phyloP scores from a whole-genome alignment of 805 yeast genomes.

The Priceomyces fermenticarens region DNA sequence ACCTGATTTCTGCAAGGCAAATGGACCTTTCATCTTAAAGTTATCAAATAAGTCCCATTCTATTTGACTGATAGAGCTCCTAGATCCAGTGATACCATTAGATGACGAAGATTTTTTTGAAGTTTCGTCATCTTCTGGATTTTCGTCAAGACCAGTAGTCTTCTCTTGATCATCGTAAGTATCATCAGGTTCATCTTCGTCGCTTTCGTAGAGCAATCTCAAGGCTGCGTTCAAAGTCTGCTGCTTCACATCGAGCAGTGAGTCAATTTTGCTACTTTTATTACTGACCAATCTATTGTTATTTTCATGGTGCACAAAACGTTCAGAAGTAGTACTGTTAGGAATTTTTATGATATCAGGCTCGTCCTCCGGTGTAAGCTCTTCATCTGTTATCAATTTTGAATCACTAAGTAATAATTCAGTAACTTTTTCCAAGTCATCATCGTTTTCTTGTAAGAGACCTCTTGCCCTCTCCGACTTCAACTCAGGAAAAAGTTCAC shows the following conservation, averaged over 20 bases:
- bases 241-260: constrained; percentile 46
- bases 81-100: background rate
- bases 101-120: background rate
- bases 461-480: constrained; percentile 44
- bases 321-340: constrained; percentile 17
- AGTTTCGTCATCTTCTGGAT: constrained; percentile 9
- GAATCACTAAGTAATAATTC: constrained; percentile 65
- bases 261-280: constrained; percentile 14
- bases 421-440: constrained; percentile 57
- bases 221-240: constrained; percentile 60
- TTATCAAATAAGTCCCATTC: constrained; percentile 58
- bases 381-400: constrained; percentile 22
- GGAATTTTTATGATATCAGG: background rate
- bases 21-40: constrained; percentile 47
- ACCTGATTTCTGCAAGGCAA: constrained; percentile 35
- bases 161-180: constrained; percentile 56
- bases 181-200: constrained; percentile 86
- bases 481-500: constrained; percentile 70
- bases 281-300: constrained; percentile 32
- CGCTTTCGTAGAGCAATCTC: constrained; percentile 62
- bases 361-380: constrained; percentile 16
- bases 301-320: constrained; percentile 22
- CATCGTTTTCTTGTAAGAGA: constrained; percentile 45
- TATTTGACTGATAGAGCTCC: constrained; percentile 33
- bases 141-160: constrained; percentile 25